A percentile compares a stretch with the other conserved stretches of the same genome.
These are phyloP conservation scores for Diplotaxis tenuifolia DNA, from an alignment of 345 rosid species.

Conservation along the genomic window DNA sequence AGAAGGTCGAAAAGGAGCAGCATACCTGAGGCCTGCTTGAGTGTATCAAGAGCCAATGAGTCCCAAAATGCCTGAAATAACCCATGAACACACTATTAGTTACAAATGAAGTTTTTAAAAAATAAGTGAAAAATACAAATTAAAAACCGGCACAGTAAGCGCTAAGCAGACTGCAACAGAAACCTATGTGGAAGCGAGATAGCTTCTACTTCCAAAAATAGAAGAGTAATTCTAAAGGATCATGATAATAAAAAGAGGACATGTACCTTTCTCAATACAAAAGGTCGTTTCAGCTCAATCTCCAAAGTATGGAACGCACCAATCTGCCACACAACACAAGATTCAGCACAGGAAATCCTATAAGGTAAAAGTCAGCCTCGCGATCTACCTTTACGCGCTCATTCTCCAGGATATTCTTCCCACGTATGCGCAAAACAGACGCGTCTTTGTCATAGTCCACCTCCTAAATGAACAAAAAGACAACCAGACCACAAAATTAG, in stretches of 20 bases:
- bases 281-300: constrained; percentile 76
- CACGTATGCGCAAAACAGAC: constrained; percentile 74
- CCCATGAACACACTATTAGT: constrained; percentile 3
- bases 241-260: background rate
- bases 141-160: background rate
- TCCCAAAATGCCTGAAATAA: constrained; percentile 69
- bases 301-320: constrained; percentile 94
- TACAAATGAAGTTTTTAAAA: background rate
- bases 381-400: constrained; percentile 76
- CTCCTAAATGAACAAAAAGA: constrained; percentile 40
- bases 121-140: background rate
- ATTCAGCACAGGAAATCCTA: background rate
- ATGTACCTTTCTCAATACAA: constrained; percentile 82
- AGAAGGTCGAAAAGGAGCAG: constrained; percentile 4
- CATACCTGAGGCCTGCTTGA: constrained; percentile 91
- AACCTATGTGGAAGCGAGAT: background rate
- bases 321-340: constrained; percentile 49
- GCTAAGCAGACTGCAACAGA: background rate
- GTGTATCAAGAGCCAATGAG: constrained; percentile 75
- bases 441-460: constrained; percentile 86
- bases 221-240: background rate
- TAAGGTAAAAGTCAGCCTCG: background rate
- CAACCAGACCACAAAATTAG: background rate
- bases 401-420: constrained; percentile 80
- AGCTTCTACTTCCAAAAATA: constrained; percentile 1